Evolutionary conservation across 1,284 basidiomycete genomes (phyloP).

Genomic region (Puccinia triticina): DNA sequence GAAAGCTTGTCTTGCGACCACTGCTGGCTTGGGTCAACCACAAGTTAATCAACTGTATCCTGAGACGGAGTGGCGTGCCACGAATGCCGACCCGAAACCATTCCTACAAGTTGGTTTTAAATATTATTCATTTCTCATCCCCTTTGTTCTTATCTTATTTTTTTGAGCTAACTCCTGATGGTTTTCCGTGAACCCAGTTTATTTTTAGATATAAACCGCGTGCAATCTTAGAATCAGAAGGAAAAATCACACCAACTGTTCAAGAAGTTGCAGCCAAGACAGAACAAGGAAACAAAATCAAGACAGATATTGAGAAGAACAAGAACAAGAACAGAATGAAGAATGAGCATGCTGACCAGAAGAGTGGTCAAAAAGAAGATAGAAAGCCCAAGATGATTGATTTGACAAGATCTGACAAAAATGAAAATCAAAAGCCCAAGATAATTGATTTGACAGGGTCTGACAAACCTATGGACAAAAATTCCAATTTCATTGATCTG

Average conservation of each 20-base stretch:
- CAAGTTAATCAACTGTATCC: not conserved
- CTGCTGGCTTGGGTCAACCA: slow-evolving; percentile 12
- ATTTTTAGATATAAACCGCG: slow-evolving; percentile 25
- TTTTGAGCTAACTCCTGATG: not conserved
- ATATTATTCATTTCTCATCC: not conserved
- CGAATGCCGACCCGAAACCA: not conserved
- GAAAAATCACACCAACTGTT: not conserved
- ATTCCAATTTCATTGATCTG: no score
- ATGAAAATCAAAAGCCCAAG: no score
- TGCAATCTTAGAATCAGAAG: slow-evolving; percentile 24
- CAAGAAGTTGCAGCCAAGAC: no score
- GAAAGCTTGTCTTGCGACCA: not conserved
- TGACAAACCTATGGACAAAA: no score
- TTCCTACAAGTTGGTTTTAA: slow-evolving; percentile 14
- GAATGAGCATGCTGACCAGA: no score
- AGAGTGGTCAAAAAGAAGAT: no score
- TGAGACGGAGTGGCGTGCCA: not conserved
- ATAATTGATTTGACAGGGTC: no score
- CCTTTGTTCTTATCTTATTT: slow-evolving; percentile 1
- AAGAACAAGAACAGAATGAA: no score
- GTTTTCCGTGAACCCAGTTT: slow-evolving; percentile 16
- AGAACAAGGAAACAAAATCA: no score
- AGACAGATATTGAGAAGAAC: no score
- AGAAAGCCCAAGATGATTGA: no score
- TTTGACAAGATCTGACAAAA: no score